Evolutionary conservation across 148 eudicot genomes (phyloP), one percentile per base, ranked within the genome.

Genomic region (Mesembryanthemum crystallinum): DNA sequence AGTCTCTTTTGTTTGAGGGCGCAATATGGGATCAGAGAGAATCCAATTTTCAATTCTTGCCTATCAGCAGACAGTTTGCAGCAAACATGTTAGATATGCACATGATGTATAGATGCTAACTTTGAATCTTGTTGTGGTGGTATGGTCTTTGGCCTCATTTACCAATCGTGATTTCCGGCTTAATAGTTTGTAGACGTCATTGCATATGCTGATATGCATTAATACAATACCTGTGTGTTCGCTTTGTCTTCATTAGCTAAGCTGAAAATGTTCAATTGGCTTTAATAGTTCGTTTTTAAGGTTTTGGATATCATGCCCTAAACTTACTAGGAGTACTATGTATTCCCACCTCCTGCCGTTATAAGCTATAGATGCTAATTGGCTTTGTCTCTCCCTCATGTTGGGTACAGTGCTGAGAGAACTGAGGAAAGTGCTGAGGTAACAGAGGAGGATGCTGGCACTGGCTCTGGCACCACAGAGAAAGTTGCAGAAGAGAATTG

Each of bases 341-440:
- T 35, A 6, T 35, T 35, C 3, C 39, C 39, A 35, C 39, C 39
- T 6, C 30, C 18, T 15, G 15, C 29, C 23, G 11, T 35, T 35
- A 3, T 55, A n/a, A 28, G n/a, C n/a, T n/a, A n/a, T n/a, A 47
- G 9, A 51, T 33, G 29, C 45, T 74, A 51, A 69, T 42, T 25
- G 20, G 8, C 32, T 39, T n/a, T 12, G 49, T 35, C 52, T 73
- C 15, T 33, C 23, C 21, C 12, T 66, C 28, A 42, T 62, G 24
- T 73, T 78, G 67, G 25, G 11, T 57, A 33, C 75, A 89, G 89
- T 81, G 88, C 68, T 69, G 92, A 84, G 76, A 74, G 83, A 54
- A 65, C 66, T 51, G 93, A 86, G 85, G 79, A 80, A 71, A 83
- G 65, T 11, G 69, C 24, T 17, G 39, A 61, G 54, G 21, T 71